These are phyloP conservation scores for Colletotrichum sp. DNA, from an alignment of 2,329 filamentous ascomycete genomes.

Conservation along the genomic window DNA sequence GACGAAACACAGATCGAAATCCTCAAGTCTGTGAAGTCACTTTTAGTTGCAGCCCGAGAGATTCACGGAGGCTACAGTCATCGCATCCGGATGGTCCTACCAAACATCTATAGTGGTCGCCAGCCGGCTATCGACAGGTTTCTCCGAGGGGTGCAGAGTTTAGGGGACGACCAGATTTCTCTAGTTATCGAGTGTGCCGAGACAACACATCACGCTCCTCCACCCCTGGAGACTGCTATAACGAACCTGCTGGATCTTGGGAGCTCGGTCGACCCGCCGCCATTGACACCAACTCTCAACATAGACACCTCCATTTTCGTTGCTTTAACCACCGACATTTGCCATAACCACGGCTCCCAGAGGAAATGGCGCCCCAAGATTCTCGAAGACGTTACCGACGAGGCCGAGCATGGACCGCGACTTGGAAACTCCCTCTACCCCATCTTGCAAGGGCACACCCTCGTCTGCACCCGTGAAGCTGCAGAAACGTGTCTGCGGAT, in stretches of 20 bases:
- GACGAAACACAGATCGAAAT: conserved; percentile 31
- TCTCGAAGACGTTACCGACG: conserved; percentile 15
- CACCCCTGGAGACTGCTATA: conserved; percentile 30
- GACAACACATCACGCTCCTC: conserved; percentile 24
- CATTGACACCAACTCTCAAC: conserved; percentile 40
- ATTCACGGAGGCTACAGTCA: conserved; percentile 36
- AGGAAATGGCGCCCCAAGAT: conserved; percentile 34
- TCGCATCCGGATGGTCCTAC: conserved; percentile 36
- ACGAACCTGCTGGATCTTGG: conserved; percentile 32
- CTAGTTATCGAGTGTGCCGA: conserved; percentile 32
- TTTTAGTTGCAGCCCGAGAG: conserved; percentile 38
- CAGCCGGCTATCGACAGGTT: conserved; percentile 35
- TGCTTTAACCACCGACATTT: conserved; percentile 43
- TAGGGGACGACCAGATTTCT: conserved; percentile 30
- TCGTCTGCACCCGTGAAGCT: conserved; percentile 42
- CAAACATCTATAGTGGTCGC: conserved; percentile 31
- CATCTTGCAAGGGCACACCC: conserved; percentile 30
- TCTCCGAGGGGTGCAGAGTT: conserved; percentile 30
- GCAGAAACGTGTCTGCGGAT: conserved; percentile 39
- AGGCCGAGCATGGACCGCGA: conserved; percentile 19
- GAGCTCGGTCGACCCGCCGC: conserved; percentile 16
- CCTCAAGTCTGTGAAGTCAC: conserved; percentile 31
- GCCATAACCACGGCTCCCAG: conserved; percentile 33
- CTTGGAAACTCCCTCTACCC: conserved; percentile 34
- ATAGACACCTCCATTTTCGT: conserved; percentile 45